Conservation (phyloP, 257 asterid species). For the Fraxinus anomala region DNA sequence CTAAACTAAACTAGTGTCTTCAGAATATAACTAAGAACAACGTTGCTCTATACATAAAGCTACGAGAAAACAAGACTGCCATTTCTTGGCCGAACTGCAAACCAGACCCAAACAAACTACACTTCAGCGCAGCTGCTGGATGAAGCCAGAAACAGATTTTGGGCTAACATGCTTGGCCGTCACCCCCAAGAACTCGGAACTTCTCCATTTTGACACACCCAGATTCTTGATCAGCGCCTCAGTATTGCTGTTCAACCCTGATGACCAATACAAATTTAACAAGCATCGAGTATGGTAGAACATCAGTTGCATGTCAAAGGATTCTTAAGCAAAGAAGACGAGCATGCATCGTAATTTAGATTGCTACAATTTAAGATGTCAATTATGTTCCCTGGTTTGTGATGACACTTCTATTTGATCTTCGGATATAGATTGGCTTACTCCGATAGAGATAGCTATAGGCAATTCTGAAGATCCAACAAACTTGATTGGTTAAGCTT, state of each 20-base stretch:
- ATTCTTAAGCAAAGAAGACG: neutral
- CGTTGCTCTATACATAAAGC: slow-evolving; percentile 69
- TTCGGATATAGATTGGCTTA: neutral
- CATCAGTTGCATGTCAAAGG: neutral
- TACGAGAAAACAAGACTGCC: slow-evolving; percentile 37
- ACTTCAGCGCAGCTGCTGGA: slow-evolving; percentile 86
- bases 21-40: slow-evolving; percentile 67
- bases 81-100: slow-evolving; percentile 23
- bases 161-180: slow-evolving; percentile 58
- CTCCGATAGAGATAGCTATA: neutral
- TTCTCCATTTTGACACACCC: slow-evolving; percentile 43
- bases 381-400: neutral
- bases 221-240: slow-evolving; percentile 45
- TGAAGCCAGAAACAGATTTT: slow-evolving; percentile 65
- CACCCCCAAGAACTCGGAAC: slow-evolving; percentile 38
- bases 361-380: neutral
- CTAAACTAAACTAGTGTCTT: slow-evolving; percentile 34
- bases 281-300: neutral
- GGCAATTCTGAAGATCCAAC: neutral
- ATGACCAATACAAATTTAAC: neutral
- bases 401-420: neutral
- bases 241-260: slow-evolving; percentile 42
- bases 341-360: neutral
- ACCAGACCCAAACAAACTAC: slow-evolving; percentile 25
- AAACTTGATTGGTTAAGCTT: neutral